Base-by-base conservation (phyloP, 371 early-diverging fungal genomes). In the Rhizopus sp. region DNA sequence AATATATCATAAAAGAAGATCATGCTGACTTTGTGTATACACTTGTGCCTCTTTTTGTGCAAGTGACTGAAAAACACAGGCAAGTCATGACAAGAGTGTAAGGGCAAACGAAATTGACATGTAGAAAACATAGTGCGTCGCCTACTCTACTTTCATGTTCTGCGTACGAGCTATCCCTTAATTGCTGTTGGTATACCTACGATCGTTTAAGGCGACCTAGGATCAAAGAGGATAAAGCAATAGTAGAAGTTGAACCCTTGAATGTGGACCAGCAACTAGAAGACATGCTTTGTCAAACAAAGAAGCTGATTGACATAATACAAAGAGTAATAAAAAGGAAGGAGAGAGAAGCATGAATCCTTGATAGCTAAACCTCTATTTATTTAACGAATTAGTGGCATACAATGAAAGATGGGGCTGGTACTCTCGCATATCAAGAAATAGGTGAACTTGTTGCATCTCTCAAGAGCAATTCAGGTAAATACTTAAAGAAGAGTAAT, bases 81-180 rank as follows among this genome's bases (percentile, higher is more conserved):
- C 44, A 54, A 3, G 31, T 10, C 13, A 16, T 45, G 17, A 16
- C 17, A 30, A 41, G 23, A 7, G 32, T 8, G 46, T 10, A 52
- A 38, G 30, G n/a, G 31, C 12, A 23, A 23, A 23, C 23, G 23
- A 23, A 23, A 23, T 23, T 23, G 23, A 23, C 23, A 23, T 52
- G 39, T 23, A 23, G 23, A 23, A 0, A 23, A 23, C n/a, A 16
- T 46, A 46, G 56, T 55, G 48, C 32, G 12, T 13, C 53, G 0
- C 48, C 60, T n/a, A 60, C 60, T 5, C 45, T 60, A 33, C 13
- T 60, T 15, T n/a, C 41, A 7, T 60, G 53, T 42, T 60, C 60
- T 17, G 40, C 60, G 5, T 53, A 42, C 23, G 54, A 53, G 34
- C 17, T 60, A 41, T 47, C 60, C 6, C 17, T 60, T 8, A 39